Percentiles rank a stretch among this genome's conserved stretches.
phyloP scores from a whole-genome alignment of 148 eudicot genomes.

The Tetragonia tetragonoides region DNA sequence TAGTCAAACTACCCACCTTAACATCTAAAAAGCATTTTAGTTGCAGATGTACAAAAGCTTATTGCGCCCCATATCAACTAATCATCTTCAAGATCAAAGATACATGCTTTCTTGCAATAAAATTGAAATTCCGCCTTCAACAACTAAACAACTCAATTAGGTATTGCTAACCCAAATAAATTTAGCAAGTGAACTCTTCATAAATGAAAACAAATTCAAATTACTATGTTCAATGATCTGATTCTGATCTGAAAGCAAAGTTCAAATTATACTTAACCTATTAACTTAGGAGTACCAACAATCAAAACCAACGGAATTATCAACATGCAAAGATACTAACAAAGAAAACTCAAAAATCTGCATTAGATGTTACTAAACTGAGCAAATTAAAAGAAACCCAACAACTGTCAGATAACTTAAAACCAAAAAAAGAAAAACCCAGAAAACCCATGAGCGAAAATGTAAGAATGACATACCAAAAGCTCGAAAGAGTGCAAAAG shows the following conservation, averaged over 20 bases:
- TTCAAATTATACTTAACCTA: neutral
- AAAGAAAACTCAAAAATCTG: neutral
- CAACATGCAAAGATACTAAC: slow-evolving; percentile 10
- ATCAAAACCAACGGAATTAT: neutral
- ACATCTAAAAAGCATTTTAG: neutral
- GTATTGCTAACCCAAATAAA: neutral
- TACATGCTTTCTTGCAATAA: neutral
- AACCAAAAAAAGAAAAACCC: neutral
- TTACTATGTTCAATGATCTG: slow-evolving; percentile 3
- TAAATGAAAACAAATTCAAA: neutral
- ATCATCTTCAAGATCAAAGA: neutral
- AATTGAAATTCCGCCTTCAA: neutral
- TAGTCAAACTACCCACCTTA: neutral
- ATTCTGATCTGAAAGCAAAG: slow-evolving; percentile 20
- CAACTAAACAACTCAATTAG: neutral
- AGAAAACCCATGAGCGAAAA: neutral
- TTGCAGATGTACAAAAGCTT: neutral
- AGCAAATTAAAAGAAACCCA: slow-evolving; percentile 1
- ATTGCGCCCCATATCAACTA: neutral
- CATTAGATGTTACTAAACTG: neutral
- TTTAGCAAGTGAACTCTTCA: neutral
- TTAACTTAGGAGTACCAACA: neutral
- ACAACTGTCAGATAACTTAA: neutral
- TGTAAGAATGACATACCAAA: neutral
- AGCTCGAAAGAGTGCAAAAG: neutral